These are phyloP conservation scores for Penicillium mononematosum DNA, from an alignment of 495 filamentous ascomycete species.

Conservation along the genomic window DNA sequence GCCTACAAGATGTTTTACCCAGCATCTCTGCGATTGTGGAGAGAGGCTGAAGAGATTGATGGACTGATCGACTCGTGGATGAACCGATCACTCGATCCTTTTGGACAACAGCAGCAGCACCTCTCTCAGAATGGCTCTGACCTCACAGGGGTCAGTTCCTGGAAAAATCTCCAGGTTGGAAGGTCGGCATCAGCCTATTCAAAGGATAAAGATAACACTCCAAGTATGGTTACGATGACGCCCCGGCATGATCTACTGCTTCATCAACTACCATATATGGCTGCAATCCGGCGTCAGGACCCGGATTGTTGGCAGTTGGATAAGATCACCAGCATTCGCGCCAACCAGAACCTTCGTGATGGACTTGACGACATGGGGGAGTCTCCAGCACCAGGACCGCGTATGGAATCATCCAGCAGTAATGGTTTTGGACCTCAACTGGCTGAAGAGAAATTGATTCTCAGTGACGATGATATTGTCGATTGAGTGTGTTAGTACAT, in stretches of 20 bases:
- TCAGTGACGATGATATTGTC: conserved; percentile 97
- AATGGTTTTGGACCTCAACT: conserved; percentile 16
- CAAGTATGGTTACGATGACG: conserved; percentile 54
- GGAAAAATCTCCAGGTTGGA: conserved; percentile 32
- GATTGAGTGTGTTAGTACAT: conserved; percentile 50
- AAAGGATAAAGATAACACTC: conserved; percentile 31
- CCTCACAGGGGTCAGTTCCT: conserved; percentile 32
- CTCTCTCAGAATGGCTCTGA: conserved; percentile 26
- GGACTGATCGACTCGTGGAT: conserved; percentile 67
- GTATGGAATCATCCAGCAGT: conserved; percentile 7
- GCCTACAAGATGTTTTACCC: conserved; percentile 88
- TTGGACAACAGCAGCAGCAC: conserved; percentile 8
- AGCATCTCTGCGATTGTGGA: conserved; percentile 71
- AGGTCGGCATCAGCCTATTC: conserved; percentile 13
- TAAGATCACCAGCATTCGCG: conserved; percentile 63
- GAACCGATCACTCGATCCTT: conserved; percentile 35
- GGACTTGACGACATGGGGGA: conserved; percentile 48
- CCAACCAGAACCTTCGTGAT: conserved; percentile 30
- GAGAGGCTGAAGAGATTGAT: conserved; percentile 73
- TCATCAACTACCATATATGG: conserved; percentile 82
- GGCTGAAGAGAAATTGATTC: conserved; percentile 60
- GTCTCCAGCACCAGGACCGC: not conserved
- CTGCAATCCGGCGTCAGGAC: conserved; percentile 49
- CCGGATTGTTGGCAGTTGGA: conserved; percentile 54
- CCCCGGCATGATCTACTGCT: conserved; percentile 73